Base-by-base conservation (phyloP, 257 asterid species). In the Plantago elongata region DNA sequence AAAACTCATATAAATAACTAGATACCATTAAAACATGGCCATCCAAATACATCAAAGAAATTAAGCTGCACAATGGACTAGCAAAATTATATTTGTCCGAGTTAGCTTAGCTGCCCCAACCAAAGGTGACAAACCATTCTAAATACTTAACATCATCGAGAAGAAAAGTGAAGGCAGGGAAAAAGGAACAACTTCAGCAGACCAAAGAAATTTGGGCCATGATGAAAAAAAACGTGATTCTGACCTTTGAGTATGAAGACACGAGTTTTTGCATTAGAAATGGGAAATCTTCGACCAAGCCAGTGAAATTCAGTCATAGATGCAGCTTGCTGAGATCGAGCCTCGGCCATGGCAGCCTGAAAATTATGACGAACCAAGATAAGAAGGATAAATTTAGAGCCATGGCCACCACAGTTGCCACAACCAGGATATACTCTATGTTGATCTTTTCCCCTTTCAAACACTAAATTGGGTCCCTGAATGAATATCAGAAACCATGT, bases 311-410 rank as follows among this genome's bases (percentile, higher is more conserved):
- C 96, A 65, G 95, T 89, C 97, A 93, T 80, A 22, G 97, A 89
- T 70, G 95, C 92, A 50, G 97, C 99, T 72, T 90, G 97, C 83
- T 89, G 99, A 54, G 96, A 85, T 72, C 99, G 95, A 75, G 94
- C 97, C 77, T 93, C 97, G 43, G 97, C 87, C 95, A 87, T 85
- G 73, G 75, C 97, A 77, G 99, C 97, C 97, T 92, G 79, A 64
- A 66, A 71, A 65, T 60, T 48, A 64, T 65, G 66, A 69, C 44
- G 49, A 63, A 18, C 40, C 66, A 74, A 75, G 64, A 46, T 54
- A 50, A 60, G 54, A 17, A 51, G 13, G 44, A 62, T 67, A 54
- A 65, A 59, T 10, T 10, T 4, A 34, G 8, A 34, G 40, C 40
- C 40, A 34, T 34, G 8, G 5, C 5, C 8, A 34, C 27, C 40